phyloP scores from a whole-genome alignment of 1,139 yeast genomes.

The Debaryomyces psychrophilus region DNA sequence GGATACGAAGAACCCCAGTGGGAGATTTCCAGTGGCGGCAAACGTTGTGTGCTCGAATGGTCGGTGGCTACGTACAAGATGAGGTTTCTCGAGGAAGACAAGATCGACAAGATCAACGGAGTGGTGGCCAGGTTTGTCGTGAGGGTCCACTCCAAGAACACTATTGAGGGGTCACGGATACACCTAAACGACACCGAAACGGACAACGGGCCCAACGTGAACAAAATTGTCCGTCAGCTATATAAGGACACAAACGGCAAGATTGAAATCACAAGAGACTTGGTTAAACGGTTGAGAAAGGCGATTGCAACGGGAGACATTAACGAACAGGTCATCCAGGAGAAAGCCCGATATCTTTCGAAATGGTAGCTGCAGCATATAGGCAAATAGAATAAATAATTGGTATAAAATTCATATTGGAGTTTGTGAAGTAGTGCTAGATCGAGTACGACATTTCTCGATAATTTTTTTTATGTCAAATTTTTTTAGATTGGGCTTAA shows the following conservation, averaged over 20 bases:
- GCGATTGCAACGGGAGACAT: constrained; percentile 14
- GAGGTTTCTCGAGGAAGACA: neutral
- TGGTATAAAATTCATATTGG: neutral
- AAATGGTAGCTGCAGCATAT: constrained; percentile 9
- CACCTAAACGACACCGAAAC: neutral
- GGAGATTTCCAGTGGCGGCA: constrained; percentile 4
- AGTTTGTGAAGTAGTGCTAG: neutral
- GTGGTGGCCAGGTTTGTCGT: constrained; percentile 8
- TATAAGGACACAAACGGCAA: constrained; percentile 17
- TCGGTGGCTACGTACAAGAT: neutral
- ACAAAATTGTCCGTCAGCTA: constrained; percentile 11
- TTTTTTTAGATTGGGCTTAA: constrained; percentile 2
- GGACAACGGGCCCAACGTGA: constrained; percentile 9
- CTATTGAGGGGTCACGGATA: constrained; percentile 10
- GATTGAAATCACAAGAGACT: constrained; percentile 12
- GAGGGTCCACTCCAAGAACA: constrained; percentile 13
- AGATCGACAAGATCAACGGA: neutral
- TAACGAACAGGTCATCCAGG: constrained; percentile 16
- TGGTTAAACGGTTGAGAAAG: constrained; percentile 13
- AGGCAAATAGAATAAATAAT: neutral
- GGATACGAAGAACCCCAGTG: constrained; percentile 8
- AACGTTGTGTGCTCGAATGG: constrained; percentile 1
- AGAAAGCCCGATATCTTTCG: constrained; percentile 13
- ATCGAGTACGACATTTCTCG: constrained; percentile 7
- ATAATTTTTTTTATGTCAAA: constrained; percentile 2